Conservation (phyloP, 208 protist species). For the Acanthamoeba triangularis region DNA sequence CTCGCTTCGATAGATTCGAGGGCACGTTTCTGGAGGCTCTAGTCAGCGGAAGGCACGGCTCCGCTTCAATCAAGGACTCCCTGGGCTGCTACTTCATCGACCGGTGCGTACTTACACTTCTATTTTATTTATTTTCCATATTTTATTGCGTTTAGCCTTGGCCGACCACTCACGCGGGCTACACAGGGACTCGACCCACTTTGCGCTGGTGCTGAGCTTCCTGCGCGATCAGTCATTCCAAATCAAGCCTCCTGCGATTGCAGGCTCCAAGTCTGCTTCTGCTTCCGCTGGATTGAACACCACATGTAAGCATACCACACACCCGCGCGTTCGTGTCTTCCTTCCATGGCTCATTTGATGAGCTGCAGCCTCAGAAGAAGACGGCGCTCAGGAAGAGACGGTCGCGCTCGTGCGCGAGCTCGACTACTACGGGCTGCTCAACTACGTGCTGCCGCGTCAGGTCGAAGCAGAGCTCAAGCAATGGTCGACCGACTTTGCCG, state of each 20-base stretch:
- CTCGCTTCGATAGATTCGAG: neutral
- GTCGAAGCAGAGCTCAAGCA: slow-evolving; percentile 37
- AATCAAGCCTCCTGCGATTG: neutral
- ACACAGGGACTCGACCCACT: slow-evolving; percentile 40
- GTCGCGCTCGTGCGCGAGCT: slow-evolving; percentile 46
- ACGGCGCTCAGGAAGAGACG: neutral
- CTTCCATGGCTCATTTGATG: neutral
- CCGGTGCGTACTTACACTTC: neutral
- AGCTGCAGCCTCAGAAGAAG: neutral
- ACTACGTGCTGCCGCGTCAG: slow-evolving; percentile 38
- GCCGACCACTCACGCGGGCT: neutral
- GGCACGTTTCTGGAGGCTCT: slow-evolving; percentile 68
- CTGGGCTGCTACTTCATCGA: slow-evolving; percentile 62
- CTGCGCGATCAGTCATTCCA: slow-evolving; percentile 33
- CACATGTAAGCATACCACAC: neutral
- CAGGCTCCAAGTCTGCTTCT: neutral
- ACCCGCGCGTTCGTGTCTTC: no score
- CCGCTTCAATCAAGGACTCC: neutral
- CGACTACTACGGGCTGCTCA: slow-evolving; percentile 73
- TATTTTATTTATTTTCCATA: neutral
- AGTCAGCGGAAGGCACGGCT: neutral
- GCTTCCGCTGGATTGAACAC: no score
- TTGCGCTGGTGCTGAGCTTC: slow-evolving; percentile 50
- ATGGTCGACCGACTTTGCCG: slow-evolving; percentile 50
- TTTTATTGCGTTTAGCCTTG: neutral